These are phyloP conservation scores for Cystobasidium sp. DNA, from an alignment of 1,284 basidiomycete genomes.

Conservation along the genomic window DNA sequence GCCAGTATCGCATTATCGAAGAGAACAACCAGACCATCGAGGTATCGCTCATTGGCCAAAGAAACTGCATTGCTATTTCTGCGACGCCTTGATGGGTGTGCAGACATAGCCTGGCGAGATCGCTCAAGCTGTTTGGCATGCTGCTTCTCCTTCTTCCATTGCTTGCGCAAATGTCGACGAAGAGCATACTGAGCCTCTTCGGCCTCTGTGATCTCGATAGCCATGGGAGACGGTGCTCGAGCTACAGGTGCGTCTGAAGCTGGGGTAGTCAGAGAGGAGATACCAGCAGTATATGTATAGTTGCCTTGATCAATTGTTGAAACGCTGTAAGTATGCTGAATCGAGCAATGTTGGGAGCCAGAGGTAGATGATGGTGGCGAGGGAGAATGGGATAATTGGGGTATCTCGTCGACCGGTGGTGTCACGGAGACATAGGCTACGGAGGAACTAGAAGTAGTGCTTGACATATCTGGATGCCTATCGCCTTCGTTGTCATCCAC, in stretches of 20 bases:
- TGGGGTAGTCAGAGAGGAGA: too few species aligned
- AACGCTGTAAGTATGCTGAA: background rate
- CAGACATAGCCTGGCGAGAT: background rate
- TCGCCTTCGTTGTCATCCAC: background rate
- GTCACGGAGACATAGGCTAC: background rate
- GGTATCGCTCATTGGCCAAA: background rate
- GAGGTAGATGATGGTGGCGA: conserved; percentile 23
- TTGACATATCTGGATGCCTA: background rate
- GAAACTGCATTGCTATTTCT: background rate
- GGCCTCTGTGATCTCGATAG: background rate
- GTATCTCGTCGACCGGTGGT: background rate
- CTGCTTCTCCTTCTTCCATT: conserved; percentile 37
- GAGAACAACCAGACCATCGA: conserved; percentile 14
- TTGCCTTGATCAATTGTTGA: background rate
- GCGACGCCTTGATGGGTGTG: background rate
- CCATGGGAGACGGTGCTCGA: background rate
- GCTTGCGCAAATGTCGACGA: conserved; percentile 31
- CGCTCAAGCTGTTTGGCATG: conserved; percentile 1
- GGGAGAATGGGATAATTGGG: conserved; percentile 21
- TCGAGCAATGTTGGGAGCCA: background rate
- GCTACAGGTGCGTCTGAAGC: too few species aligned
- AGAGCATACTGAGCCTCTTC: conserved; percentile 14
- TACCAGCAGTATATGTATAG: background rate
- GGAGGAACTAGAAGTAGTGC: background rate
- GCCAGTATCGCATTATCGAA: conserved; percentile 6